Percentiles rank a stretch among this genome's conserved stretches.
Evolutionary conservation across 1,139 yeast genomes (phyloP).

Genomic region (Eremothecium gossypii): DNA sequence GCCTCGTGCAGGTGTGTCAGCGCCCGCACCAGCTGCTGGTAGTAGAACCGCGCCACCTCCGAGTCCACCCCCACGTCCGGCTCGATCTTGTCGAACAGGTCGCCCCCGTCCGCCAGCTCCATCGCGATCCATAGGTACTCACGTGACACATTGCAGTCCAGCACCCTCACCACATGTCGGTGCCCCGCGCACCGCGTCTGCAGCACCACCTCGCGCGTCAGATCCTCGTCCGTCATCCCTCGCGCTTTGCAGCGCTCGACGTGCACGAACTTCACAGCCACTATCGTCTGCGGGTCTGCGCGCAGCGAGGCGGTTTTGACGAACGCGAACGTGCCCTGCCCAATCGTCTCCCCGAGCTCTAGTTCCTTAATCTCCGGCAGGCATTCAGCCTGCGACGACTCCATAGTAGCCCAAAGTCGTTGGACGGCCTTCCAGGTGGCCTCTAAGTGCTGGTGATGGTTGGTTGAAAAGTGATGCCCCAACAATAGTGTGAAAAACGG

Average conservation of each 20-base stretch:
- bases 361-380: conserved; percentile 33
- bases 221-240: conserved; percentile 39
- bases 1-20: conserved; percentile 50
- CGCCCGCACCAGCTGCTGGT: conserved; percentile 51
- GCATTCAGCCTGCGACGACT: conserved; percentile 27
- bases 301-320: conserved; percentile 31
- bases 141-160: conserved; percentile 42
- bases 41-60: conserved; percentile 59
- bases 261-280: conserved; percentile 52
- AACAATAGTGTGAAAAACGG: no score
- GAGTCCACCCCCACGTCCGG: conserved; percentile 63
- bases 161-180: conserved; percentile 45
- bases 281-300: conserved; percentile 28
- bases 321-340: conserved; percentile 41
- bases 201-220: conserved; percentile 43
- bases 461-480: no score
- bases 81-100: conserved; percentile 62
- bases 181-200: conserved; percentile 50
- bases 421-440: not conserved
- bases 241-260: conserved; percentile 36
- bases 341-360: conserved; percentile 34
- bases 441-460: no score
- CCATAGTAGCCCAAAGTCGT: conserved; percentile 4
- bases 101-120: conserved; percentile 65
- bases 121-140: conserved; percentile 54